Percentiles rank a stretch among this genome's conserved stretches.
phyloP scores from a whole-genome alignment of 108 stramenopile genomes.

The Pseudonitzschia multistriata region DNA sequence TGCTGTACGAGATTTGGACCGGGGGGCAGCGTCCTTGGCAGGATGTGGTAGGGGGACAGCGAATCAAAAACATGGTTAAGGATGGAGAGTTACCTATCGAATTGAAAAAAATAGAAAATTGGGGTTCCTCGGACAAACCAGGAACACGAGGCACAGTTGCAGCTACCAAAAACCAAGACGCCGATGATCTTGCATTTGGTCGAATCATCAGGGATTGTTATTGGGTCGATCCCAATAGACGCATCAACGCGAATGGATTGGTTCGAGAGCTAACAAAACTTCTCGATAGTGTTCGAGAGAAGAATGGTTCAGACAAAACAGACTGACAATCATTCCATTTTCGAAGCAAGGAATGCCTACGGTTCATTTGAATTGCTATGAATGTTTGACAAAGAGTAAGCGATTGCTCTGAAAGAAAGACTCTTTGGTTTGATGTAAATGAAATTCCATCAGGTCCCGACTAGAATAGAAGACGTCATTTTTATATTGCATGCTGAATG shows the following conservation, averaged over 20 bases:
- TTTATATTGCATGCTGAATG: too few species aligned
- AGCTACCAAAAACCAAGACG: neutral
- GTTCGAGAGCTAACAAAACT: conserved; percentile 11
- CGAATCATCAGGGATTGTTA: conserved; percentile 14
- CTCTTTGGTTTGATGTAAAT: too few species aligned
- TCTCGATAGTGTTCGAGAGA: neutral
- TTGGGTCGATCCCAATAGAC: conserved; percentile 2
- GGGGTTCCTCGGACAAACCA: neutral
- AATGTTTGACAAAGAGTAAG: too few species aligned
- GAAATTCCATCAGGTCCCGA: too few species aligned
- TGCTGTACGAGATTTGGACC: conserved; percentile 56
- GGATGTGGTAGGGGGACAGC: conserved; percentile 26
- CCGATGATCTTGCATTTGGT: conserved; percentile 11
- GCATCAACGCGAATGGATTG: conserved; percentile 6
- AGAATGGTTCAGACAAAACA: neutral
- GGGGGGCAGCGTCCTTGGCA: conserved; percentile 33
- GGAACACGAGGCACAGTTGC: neutral
- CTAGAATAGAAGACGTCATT: too few species aligned
- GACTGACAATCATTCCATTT: too few species aligned
- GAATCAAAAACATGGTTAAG: conserved; percentile 4
- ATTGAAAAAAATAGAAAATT: neutral
- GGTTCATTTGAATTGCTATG: too few species aligned
- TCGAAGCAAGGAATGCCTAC: too few species aligned
- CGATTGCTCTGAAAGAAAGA: too few species aligned
- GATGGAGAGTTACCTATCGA: conserved; percentile 1